Evolutionary conservation across 345 rosid species (phyloP), one percentile per base, ranked within the genome.

Genomic region (Hibiscus trionum): DNA sequence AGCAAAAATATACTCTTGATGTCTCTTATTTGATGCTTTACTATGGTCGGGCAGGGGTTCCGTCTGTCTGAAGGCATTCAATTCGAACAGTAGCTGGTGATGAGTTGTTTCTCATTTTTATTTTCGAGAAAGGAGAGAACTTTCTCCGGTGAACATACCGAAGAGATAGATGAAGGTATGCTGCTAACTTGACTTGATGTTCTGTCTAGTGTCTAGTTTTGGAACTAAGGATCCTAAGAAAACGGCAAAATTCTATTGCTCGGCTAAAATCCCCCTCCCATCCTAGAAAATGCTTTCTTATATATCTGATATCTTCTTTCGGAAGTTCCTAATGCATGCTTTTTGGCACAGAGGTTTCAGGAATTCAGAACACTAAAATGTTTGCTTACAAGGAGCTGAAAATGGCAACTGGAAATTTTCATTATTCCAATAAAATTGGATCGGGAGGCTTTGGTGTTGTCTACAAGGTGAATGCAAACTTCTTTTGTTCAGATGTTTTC

Each of bases 401-500:
- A 60, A 11, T 72, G 72, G 96, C 96, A n/a, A 83, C 96, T 11
- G 80, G 70, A 29, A 71, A 81, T 74, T 90, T 90, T 77, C 80
- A 78, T 72, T 75, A 60, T 17, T 79, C 78, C 59, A 86, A 87
- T 72, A 88, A 83, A 80, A 76, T 90, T 70, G 96, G 96, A 29
- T 83, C 85, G 71, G 96, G 96, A 19, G 96, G 92, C 76, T 88
- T 88, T 39, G 96, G 92, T 71, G 76, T 76, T 80, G 96, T 90
- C 61, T 90, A 81, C 82, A 87, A 88, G 96, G 96, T 90, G 80
- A 83, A 52, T 80, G 63, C 56, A 59, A 39, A 17, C 69, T 37
- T 16, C 29, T 19, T 42, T 35, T 74, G 11, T 37, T 37, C 14
- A 69, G 33, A 29, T 56, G 24, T 39, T 74, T 67, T 11, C 17